Evolutionary conservation across 148 eudicot genomes (phyloP), one percentile per base, ranked within the genome.

Genomic region (Rhododendron simsii): DNA sequence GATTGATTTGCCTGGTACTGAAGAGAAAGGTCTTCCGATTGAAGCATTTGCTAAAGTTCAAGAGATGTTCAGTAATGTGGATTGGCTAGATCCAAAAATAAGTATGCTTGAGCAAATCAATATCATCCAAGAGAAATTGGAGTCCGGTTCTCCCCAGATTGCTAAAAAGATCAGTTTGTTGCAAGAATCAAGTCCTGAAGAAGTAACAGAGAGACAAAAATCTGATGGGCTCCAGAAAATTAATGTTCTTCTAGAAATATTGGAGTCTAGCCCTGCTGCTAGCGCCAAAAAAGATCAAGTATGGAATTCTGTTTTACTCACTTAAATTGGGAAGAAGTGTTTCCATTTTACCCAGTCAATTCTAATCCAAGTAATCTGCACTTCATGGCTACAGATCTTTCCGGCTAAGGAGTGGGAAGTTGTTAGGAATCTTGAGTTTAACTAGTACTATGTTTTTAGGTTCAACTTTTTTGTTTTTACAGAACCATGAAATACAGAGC

Each of bases 31-130:
- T 87, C 95, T 93, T 83, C 95, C 95, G 37, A 84, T 91, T 82
- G 95, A 95, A 91, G 97, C 97, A 88, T 95, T 93, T 90, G 91
- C 89, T 48, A 91, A 89, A 87, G 93, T 92, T 81, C 91, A 92
- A 76, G 96, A 95, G 87, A 90, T 91, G 41, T 93, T 94, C 86
- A 92, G 87, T 91, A 89, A 73, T 21, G 93, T 92, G 84, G 96
- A 95, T 85, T 95, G 94, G 95, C 82, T 86, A 21, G 94, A 89
- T 81, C 81, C 92, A 44, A 90, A 88, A 63, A 20, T 87, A 74
- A 87, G 84, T 86, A 90, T 89, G 85, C 91, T 90, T 67, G 90
- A 91, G 82, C 85, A 91, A 80, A 89, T 92, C 55, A 88, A 88
- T 81, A 80, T 75, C 76, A 88, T 88, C 28, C 87, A 88, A 85